Evolutionary conservation across 192 early-diverging fungal species (phyloP).

Genomic region (Backusella morwellensis): DNA sequence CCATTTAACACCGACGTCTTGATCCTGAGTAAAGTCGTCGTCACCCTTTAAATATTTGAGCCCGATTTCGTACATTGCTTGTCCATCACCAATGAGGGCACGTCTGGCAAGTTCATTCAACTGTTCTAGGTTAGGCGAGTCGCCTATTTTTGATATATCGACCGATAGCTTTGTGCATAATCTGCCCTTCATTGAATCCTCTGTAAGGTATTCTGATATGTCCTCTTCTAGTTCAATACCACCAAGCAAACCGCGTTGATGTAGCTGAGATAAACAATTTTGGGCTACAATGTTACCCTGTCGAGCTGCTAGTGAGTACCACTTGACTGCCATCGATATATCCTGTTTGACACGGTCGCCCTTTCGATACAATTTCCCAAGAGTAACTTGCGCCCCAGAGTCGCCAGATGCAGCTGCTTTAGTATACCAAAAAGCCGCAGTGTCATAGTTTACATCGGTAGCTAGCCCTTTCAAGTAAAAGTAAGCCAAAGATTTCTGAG

Average conservation of each 20-base stretch:
- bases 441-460: not conserved
- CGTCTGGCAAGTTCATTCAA: not conserved
- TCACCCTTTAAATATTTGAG: not conserved
- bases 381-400: not conserved
- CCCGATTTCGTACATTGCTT: not conserved
- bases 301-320: not conserved
- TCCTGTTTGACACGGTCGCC: not conserved
- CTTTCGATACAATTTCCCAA: not conserved
- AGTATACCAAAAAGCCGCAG: not conserved
- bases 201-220: not conserved
- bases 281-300: not conserved
- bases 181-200: not conserved
- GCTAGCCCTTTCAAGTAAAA: not conserved
- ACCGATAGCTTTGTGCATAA: not conserved
- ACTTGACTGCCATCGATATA: not conserved
- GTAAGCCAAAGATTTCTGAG: not conserved
- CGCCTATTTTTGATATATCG: not conserved
- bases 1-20: not conserved
- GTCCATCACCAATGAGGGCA: not conserved
- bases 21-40: not conserved
- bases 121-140: not conserved
- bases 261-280: not conserved
- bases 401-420: not conserved
- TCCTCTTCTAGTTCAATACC: not conserved
- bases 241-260: not conserved